Conservation (phyloP, 2,329 filamentous ascomycete species). For the Scedosporium aurantiacum region DNA sequence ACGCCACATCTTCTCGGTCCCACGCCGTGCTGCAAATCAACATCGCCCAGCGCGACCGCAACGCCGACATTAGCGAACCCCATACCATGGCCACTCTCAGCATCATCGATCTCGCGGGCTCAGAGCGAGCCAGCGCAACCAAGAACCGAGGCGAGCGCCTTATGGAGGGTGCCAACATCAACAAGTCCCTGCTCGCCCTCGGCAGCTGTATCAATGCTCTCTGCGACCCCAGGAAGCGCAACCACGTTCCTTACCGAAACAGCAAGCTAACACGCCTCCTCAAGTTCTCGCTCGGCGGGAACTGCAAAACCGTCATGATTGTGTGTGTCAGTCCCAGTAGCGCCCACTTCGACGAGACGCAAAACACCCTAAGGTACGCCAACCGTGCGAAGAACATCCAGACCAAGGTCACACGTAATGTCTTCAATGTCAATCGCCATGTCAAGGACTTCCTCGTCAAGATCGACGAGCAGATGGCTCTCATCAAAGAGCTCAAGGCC, state of each 20-base stretch:
- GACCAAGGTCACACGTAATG: slow-evolving; percentile 97
- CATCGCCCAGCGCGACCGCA: slow-evolving; percentile 84
- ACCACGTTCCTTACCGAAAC: slow-evolving; percentile 94
- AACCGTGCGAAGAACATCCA: slow-evolving; percentile 99
- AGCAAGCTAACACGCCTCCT: slow-evolving; percentile 91
- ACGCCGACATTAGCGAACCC: slow-evolving; percentile 83
- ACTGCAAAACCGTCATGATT: slow-evolving; percentile 99
- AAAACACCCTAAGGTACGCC: slow-evolving; percentile 94
- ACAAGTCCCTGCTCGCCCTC: slow-evolving; percentile 89
- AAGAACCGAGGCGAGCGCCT: slow-evolving; percentile 91
- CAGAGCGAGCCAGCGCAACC: slow-evolving; percentile 88
- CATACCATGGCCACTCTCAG: slow-evolving; percentile 97
- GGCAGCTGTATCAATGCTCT: slow-evolving; percentile 98
- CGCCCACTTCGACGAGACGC: slow-evolving; percentile 93
- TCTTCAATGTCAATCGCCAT: slow-evolving; percentile 97
- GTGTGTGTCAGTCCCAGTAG: slow-evolving; percentile 96
- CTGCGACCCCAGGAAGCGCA: slow-evolving; percentile 81
- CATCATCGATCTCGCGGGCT: slow-evolving; percentile 95
- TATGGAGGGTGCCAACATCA: slow-evolving; percentile 95
- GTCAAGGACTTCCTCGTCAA: slow-evolving; percentile 99
- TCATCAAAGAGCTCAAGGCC: slow-evolving; percentile 90
- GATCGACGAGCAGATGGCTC: slow-evolving; percentile 95
- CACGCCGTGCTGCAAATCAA: slow-evolving; percentile 98
- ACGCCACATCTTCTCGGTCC: slow-evolving; percentile 92
- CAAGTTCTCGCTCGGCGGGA: slow-evolving; percentile 94